phyloP scores from a whole-genome alignment of 495 filamentous ascomycete species.

The Podospora sp. region DNA sequence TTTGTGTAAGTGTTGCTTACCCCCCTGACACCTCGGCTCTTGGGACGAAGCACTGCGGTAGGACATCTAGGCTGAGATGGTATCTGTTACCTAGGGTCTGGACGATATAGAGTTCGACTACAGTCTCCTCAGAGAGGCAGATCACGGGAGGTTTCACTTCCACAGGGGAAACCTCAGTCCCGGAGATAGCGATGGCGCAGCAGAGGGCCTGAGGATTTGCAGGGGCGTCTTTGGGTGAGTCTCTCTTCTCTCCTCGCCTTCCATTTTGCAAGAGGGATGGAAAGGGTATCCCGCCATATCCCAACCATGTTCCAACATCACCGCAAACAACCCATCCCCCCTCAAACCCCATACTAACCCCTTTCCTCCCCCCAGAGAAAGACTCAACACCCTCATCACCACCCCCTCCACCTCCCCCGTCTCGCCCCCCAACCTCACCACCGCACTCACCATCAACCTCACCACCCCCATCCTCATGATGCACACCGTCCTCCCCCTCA shows the following conservation, averaged over 20 bases:
- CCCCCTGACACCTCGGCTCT: neutral
- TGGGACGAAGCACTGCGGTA: too few species aligned
- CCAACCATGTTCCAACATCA: too few species aligned
- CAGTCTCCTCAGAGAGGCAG: constrained; percentile 28
- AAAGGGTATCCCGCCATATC: too few species aligned
- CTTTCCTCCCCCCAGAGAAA: constrained; percentile 10
- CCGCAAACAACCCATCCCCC: too few species aligned
- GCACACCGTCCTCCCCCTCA: constrained; percentile 39
- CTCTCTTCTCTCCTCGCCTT: constrained; percentile 10
- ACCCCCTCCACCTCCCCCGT: constrained; percentile 40
- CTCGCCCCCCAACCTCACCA: constrained; percentile 35
- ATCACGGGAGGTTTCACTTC: constrained; percentile 41
- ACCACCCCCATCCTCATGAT: constrained; percentile 45
- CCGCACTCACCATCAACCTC: constrained; percentile 40
- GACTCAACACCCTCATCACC: constrained; percentile 46
- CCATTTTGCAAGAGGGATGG: neutral
- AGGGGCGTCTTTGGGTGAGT: constrained; percentile 37
- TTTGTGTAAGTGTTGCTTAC: constrained; percentile 23
- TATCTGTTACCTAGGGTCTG: constrained; percentile 30
- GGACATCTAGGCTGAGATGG: too few species aligned
- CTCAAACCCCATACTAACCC: neutral
- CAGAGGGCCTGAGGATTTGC: constrained; percentile 38
- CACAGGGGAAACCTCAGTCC: constrained; percentile 35
- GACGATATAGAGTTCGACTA: constrained; percentile 39
- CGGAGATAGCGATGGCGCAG: constrained; percentile 29